Conservation (phyloP, 2,329 filamentous ascomycete genomes). For the Trichoderma aggressivum region DNA sequence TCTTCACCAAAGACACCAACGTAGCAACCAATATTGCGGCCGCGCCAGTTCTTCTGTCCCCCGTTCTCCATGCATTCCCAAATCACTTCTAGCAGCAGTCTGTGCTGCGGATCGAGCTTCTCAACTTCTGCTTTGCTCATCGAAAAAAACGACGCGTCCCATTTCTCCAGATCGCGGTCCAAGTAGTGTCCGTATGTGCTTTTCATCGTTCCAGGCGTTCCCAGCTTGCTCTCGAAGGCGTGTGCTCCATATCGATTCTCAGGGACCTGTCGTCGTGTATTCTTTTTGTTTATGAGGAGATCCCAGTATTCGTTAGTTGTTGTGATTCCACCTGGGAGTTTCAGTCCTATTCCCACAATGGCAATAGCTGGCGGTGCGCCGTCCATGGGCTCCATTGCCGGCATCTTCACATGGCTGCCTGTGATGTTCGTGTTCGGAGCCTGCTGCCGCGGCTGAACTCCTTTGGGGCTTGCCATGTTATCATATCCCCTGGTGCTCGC, state of each 20-base stretch:
- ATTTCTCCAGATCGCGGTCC: constrained; percentile 23
- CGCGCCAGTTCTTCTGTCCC: constrained; percentile 27
- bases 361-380: constrained; percentile 27
- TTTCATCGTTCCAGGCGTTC: constrained; percentile 10
- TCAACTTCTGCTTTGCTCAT: constrained; percentile 29
- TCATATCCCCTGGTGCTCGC: background rate
- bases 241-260: constrained; percentile 28
- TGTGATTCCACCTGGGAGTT: constrained; percentile 31
- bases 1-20: constrained; percentile 32
- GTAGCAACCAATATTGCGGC: constrained; percentile 29
- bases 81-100: constrained; percentile 29
- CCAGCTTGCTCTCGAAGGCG: constrained; percentile 20
- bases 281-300: constrained; percentile 28
- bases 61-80: constrained; percentile 29
- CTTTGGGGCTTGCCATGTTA: background rate
- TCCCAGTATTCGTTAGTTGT: constrained; percentile 31
- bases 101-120: constrained; percentile 31
- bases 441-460: background rate
- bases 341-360: constrained; percentile 33
- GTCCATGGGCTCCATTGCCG: background rate
- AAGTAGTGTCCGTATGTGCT: constrained; percentile 30
- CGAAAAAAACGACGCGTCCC: constrained; percentile 34
- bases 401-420: background rate
- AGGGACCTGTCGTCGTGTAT: constrained; percentile 23
- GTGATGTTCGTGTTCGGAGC: background rate